phyloP scores from a whole-genome alignment of 805 yeast species.

The Torulaspora delbrueckii region DNA sequence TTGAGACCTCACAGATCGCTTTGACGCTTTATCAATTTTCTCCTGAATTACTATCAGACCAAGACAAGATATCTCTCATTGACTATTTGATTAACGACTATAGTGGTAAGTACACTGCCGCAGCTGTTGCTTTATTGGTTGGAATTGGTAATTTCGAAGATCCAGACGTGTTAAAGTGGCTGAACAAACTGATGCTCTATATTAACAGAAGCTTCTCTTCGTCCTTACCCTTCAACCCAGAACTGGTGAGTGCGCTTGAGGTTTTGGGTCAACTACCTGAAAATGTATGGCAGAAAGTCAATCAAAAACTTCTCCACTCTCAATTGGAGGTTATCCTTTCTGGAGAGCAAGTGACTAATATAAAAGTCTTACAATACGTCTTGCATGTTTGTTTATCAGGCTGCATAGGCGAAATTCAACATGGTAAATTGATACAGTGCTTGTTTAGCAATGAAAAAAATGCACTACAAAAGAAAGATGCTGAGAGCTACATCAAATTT shows the following conservation, averaged over 20 bases:
- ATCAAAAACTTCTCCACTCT: conserved; percentile 49
- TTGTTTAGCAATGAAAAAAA: conserved; percentile 50
- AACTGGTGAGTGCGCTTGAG: conserved; percentile 35
- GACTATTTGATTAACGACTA: conserved; percentile 28
- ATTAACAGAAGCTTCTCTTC: conserved; percentile 64
- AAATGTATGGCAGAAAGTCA: conserved; percentile 39
- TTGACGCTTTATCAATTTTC: conserved; percentile 13
- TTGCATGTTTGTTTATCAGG: conserved; percentile 39
- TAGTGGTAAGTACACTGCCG: conserved; percentile 31
- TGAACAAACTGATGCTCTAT: conserved; percentile 52
- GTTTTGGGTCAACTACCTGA: conserved; percentile 35
- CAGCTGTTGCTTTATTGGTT: conserved; percentile 27
- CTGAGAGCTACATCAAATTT: conserved; percentile 29
- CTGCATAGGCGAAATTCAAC: conserved; percentile 37
- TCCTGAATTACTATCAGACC: conserved; percentile 12
- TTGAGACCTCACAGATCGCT: conserved; percentile 8
- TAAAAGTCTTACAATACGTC: conserved; percentile 44
- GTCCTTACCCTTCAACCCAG: conserved; percentile 20
- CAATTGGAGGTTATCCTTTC: conserved; percentile 59
- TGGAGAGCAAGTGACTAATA: conserved; percentile 43
- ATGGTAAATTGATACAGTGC: conserved; percentile 56
- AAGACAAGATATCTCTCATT: conserved; percentile 26
- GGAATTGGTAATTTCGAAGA: conserved; percentile 16
- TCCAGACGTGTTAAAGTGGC: conserved; percentile 41
- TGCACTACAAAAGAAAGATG: conserved; percentile 29